Conservation (phyloP, 352 stramenopile species). For the Pilasporangium apinafurcum region DNA sequence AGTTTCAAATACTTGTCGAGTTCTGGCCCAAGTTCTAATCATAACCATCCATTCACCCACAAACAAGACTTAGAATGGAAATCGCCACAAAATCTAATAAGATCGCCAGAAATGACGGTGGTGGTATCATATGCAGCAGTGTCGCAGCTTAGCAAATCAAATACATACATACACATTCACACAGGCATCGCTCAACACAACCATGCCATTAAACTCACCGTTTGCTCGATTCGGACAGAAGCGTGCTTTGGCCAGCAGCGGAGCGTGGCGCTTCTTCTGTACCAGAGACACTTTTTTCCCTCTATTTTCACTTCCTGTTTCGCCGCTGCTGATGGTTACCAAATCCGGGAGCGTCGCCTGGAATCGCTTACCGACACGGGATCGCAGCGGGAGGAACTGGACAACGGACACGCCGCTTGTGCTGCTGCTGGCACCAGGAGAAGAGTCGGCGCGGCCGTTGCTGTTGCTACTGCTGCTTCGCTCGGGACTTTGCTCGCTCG, state of each 20-base stretch:
- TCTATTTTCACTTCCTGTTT: conserved; percentile 16
- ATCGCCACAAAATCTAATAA: no score
- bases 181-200: not conserved
- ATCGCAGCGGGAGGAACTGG: conserved; percentile 70
- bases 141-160: not conserved
- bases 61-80: no score
- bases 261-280: conserved; percentile 13
- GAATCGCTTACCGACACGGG: conserved; percentile 74
- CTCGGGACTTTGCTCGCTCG: no score
- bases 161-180: not conserved
- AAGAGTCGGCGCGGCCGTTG: not conserved
- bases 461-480: not conserved
- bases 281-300: conserved; percentile 16
- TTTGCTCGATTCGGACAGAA: conserved; percentile 47
- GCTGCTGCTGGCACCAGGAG: conserved; percentile 7
- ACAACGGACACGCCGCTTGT: conserved; percentile 2
- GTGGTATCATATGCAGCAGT: no score
- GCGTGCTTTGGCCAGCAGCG: conserved; percentile 19
- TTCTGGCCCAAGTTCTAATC: conserved; percentile 43
- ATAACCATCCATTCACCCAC: no score
- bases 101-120: no score
- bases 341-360: conserved; percentile 68
- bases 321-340: conserved; percentile 11
- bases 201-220: conserved; percentile 19
- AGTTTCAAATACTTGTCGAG: conserved; percentile 81